A percentile compares a stretch with the other conserved stretches of the same genome.
These are phyloP conservation scores for Fusarium vanettenii DNA, from an alignment of 2,329 filamentous ascomycete genomes.

Conservation along the genomic window DNA sequence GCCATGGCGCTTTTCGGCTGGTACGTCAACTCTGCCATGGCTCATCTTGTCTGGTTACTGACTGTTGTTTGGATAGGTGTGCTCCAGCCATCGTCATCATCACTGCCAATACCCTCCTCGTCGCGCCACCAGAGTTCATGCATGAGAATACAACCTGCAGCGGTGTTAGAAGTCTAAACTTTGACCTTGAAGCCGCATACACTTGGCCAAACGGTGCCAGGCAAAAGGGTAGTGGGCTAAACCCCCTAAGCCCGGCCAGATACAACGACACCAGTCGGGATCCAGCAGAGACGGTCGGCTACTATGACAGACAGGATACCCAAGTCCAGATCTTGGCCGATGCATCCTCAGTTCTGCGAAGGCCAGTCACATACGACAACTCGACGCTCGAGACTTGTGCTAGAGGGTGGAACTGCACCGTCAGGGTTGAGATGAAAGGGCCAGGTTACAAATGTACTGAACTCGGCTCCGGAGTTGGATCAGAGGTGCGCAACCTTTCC, in stretches of 20 bases:
- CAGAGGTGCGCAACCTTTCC: neutral
- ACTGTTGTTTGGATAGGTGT: neutral
- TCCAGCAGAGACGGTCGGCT: neutral
- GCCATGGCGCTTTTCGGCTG: conserved; percentile 15
- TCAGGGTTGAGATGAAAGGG: neutral
- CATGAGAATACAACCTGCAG: neutral
- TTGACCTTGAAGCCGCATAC: neutral
- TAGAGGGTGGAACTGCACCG: neutral
- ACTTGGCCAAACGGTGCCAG: neutral
- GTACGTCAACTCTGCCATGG: neutral
- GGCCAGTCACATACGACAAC: neutral
- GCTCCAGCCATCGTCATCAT: conserved; percentile 5
- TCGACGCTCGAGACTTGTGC: neutral
- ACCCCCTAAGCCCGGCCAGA: neutral
- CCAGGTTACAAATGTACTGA: conserved; percentile 15
- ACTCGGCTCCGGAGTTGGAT: neutral
- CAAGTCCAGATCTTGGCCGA: neutral
- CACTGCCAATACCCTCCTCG: neutral
- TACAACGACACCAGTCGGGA: neutral
- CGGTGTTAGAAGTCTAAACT: conserved; percentile 14
- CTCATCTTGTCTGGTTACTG: neutral
- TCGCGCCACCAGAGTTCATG: neutral
- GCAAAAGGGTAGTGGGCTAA: neutral
- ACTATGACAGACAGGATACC: neutral
- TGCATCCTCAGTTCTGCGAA: neutral